Base-by-base conservation (phyloP, 352 stramenopile species). In the Globisporangium recalcitrans region DNA sequence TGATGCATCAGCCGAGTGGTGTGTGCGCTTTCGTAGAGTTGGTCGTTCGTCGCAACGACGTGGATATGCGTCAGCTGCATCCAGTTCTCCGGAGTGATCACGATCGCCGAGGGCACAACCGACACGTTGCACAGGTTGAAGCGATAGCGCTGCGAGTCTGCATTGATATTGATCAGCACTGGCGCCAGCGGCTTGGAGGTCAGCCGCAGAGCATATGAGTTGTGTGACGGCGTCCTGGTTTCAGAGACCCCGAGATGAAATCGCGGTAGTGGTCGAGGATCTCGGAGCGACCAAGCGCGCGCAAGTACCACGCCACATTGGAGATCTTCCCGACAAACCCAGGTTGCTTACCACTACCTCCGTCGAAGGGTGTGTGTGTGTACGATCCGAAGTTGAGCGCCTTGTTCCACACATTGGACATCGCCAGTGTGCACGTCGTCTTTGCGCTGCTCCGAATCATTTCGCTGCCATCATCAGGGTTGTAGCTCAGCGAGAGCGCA, bases 41-140 rank as follows among this genome's bases (percentile, higher is more conserved):
- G 65, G 26, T 91, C 81, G 26, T 87, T 69, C 0, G 74, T 87
- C 0, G 69, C 81, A 2, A 91, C 13, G 9, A 85, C 71, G 19
- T 77, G 72, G 13, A 91, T 62, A 11, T 73, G 57, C 24, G 72
- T 62, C 0, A 67, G 68, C 1, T 72, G 26, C 13, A 60, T 65
- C 77, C 77, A 91, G 26, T 77, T 67, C 38, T 88, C 75, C 0
- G 73, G 64, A 6, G 63, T 66, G 32, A 91, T 82, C 1, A 60
- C 29, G 0, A 93, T 11, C 0, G 68, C 60, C 0, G 73, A 69
- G 11, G 81, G 84, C 1, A 78, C 61, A 4, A 62, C 65, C 0
- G 78, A 83, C 6, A 82, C 67, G 63, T 93, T 90, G 63, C 84
- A 93, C 7, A 89, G 53, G 26, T 80, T 77, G 53, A 89, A 93